Evolutionary conservation across 805 yeast genomes (phyloP), one percentile per base, ranked within the genome.

Genomic region (Kodamaea laetipori): DNA sequence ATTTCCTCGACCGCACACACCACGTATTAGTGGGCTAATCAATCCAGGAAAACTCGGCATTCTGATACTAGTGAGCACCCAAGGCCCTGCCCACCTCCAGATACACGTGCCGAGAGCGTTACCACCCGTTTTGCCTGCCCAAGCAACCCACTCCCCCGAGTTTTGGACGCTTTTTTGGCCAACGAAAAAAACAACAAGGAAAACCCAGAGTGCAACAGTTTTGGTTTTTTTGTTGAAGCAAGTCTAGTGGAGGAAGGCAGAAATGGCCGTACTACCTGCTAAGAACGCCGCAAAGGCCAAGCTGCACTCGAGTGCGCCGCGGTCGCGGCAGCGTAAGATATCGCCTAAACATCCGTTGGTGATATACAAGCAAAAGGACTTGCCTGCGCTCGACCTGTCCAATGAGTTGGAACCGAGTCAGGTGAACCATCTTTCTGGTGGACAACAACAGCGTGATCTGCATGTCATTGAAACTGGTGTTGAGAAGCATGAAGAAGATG

Each of bases 391-490:
- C 35, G 96, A 90, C 49, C 45, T 54, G 31, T 52, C 55, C 16
- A 64, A 55, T 53, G 75, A 71, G 39, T 55, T 71, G 27, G 76
- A 71, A 48, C 74, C 71, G 9, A 60, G 67, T 41, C 74, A 71
- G 43, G 59, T 71, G 23, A 64, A 68, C 51, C 76, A 71, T 50
- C 57, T 71, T 31, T 44, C 61, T 7, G 56, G 55, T 18, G 41
- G 42, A 43, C 86, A 80, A 46, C 86, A 82, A 54, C 95, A 86
- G 61, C 80, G 98, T 33, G 97, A 92, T 50, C 67, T 87, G 23
- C 89, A 88, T 56, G 88, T 89, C 48, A 79, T 94, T 34, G 99
- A 94, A 57, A 92, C 98, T 5, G 99, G 99, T 66, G 99, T 94
- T 32, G 99, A 94, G 58, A 94, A 94, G 62, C 89, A 86, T 53